phyloP scores from a whole-genome alignment of 371 early-diverging fungal genomes.

The Mucor irregularis region DNA sequence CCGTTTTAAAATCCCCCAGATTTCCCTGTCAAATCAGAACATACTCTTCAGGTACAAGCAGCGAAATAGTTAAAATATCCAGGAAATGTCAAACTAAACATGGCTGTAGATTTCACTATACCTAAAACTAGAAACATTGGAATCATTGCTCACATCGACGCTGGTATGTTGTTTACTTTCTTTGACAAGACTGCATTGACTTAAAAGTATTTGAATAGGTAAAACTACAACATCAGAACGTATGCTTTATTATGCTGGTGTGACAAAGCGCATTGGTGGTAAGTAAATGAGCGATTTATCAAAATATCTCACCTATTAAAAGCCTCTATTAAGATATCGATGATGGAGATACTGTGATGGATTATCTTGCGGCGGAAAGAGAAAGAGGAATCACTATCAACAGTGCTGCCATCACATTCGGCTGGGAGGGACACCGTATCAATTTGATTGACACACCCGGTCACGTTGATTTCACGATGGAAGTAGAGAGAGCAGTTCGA shows the following conservation, averaged over 20 bases:
- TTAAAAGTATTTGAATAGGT: conserved; percentile 34
- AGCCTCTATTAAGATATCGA: conserved; percentile 66
- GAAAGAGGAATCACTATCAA: conserved; percentile 95
- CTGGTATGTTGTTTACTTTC: conserved; percentile 49
- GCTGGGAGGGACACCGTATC: conserved; percentile 83
- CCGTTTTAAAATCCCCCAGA: background rate
- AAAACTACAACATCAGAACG: conserved; percentile 98
- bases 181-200: background rate
- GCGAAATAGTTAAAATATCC: background rate
- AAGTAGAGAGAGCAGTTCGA: conserved; percentile 90
- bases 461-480: conserved; percentile 95
- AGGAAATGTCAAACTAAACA: conserved; percentile 33
- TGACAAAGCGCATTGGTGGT: conserved; percentile 85
- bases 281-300: background rate
- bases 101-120: conserved; percentile 58
- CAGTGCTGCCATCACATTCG: conserved; percentile 93
- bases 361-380: conserved; percentile 87
- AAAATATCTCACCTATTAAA: background rate
- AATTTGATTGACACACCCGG: conserved; percentile 97
- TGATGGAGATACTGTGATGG: conserved; percentile 92
- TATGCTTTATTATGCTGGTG: conserved; percentile 94
- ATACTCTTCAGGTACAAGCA: conserved; percentile 12
- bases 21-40: conserved; percentile 8
- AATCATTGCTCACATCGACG: conserved; percentile 98
- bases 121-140: conserved; percentile 89